Conservation (phyloP, 768 basidiomycete species). For the Holtermanniella nyarrowii region DNA sequence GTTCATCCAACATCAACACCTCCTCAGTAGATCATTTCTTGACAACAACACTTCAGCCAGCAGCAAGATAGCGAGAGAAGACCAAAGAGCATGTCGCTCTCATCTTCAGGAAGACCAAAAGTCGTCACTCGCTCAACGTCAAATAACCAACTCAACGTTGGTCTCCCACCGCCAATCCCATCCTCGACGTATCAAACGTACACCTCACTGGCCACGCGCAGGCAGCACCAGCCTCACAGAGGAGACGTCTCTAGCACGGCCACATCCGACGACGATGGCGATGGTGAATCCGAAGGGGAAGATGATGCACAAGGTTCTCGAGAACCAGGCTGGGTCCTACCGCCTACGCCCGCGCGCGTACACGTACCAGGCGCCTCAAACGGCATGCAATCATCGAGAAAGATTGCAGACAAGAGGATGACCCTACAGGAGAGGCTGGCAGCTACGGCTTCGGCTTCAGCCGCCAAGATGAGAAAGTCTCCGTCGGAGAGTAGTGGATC, state of each 20-base stretch:
- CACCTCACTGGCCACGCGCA: slow-evolving; percentile 9
- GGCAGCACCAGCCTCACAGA: slow-evolving; percentile 17
- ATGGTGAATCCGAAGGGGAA: neutral
- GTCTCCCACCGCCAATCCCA: slow-evolving; percentile 22
- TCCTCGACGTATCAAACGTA: slow-evolving; percentile 16
- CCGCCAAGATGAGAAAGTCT: neutral
- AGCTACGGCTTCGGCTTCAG: slow-evolving; percentile 14
- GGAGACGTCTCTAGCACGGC: slow-evolving; percentile 32
- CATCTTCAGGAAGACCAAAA: neutral
- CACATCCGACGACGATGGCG: slow-evolving; percentile 16
- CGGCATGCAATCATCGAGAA: slow-evolving; percentile 2
- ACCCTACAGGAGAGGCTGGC: slow-evolving; percentile 21
- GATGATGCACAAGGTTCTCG: neutral
- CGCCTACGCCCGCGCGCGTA: slow-evolving; percentile 27
- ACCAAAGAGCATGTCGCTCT: neutral
- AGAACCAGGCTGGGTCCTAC: slow-evolving; percentile 1
- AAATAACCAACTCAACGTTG: slow-evolving; percentile 26
- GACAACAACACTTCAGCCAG: too few species aligned
- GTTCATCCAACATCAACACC: too few species aligned
- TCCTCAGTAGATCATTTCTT: too few species aligned
- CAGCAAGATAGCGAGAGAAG: too few species aligned
- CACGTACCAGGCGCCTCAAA: slow-evolving; percentile 15
- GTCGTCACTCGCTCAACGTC: slow-evolving; percentile 6
- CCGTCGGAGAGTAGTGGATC: neutral
- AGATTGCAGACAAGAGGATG: slow-evolving; percentile 11